Conservation (phyloP, 202 grass and related monocot genomes). For the Panicum hallii region DNA sequence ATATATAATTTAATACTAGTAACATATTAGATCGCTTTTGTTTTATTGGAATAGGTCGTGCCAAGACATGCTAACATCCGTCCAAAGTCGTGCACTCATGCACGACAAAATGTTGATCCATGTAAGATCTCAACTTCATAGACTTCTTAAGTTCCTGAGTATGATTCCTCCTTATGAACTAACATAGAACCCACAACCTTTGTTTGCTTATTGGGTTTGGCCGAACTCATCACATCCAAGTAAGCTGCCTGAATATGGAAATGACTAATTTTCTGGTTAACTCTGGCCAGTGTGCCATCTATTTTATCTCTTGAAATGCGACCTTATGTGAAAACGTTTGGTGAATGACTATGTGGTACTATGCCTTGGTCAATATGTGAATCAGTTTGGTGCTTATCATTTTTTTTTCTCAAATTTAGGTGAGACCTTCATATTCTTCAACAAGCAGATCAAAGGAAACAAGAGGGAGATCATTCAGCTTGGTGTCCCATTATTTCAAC, state of each 20-base stretch:
- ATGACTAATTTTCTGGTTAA: background rate
- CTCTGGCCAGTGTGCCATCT: background rate
- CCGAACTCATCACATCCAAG: conserved; percentile 28
- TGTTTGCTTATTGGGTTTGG: conserved; percentile 29
- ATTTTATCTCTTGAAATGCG: conserved; percentile 5
- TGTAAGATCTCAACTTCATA: conserved; percentile 18
- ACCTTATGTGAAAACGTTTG: background rate
- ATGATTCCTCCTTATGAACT: conserved; percentile 33
- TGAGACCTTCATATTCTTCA: conserved; percentile 99
- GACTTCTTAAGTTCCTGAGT: conserved; percentile 21
- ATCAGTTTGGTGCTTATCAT: conserved; percentile 40
- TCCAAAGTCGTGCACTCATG: conserved; percentile 40
- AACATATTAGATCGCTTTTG: conserved; percentile 52
- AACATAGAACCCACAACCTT: conserved; percentile 23
- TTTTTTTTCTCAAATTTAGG: conserved; percentile 53
- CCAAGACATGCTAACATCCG: conserved; percentile 48
- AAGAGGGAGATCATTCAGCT: conserved; percentile 99
- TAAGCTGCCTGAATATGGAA: conserved; percentile 41
- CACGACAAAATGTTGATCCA: conserved; percentile 45
- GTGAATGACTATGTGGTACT: background rate
- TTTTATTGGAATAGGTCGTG: conserved; percentile 48
- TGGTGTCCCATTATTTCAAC: conserved; percentile 89
- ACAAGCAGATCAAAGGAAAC: conserved; percentile 98
- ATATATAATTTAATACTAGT: conserved; percentile 43
- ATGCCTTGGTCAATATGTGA: background rate